Evolutionary conservation across 352 stramenopile genomes (phyloP).

Genomic region (Phytopythium montanum): DNA sequence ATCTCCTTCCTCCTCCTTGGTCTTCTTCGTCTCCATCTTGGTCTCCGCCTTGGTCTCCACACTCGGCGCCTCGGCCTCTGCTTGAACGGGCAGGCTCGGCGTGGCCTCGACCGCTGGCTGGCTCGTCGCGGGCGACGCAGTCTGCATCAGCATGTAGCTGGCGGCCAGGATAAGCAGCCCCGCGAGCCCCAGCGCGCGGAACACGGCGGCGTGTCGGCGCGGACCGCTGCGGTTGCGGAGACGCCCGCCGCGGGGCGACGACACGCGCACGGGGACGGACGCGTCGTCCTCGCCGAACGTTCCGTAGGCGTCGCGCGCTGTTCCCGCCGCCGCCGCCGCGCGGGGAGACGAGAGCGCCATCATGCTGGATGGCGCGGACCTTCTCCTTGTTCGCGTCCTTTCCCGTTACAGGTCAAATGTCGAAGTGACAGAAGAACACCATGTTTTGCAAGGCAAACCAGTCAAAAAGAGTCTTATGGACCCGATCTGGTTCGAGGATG

Average conservation of each 20-base stretch:
- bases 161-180: conserved; percentile 7
- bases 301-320: conserved; percentile 8
- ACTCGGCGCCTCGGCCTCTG: not conserved
- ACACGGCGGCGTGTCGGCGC: not conserved
- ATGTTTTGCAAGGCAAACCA: too few species aligned
- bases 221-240: not conserved
- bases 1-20: not conserved
- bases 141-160: conserved; percentile 8
- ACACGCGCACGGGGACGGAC: not conserved
- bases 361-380: not conserved
- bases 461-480: too few species aligned
- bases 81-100: not conserved
- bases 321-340: not conserved
- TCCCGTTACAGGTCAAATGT: not conserved
- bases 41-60: not conserved
- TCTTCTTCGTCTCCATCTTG: too few species aligned
- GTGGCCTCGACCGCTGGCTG: not conserved
- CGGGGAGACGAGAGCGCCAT: conserved; percentile 4
- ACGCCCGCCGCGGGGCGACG: not conserved
- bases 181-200: conserved; percentile 4
- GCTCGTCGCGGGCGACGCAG: not conserved
- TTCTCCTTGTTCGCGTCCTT: not conserved
- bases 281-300: conserved; percentile 6
- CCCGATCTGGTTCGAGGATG: too few species aligned
- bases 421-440: not conserved